phyloP scores from a whole-genome alignment of 1,284 basidiomycete species.

The Stygiomarasmius scandens region DNA sequence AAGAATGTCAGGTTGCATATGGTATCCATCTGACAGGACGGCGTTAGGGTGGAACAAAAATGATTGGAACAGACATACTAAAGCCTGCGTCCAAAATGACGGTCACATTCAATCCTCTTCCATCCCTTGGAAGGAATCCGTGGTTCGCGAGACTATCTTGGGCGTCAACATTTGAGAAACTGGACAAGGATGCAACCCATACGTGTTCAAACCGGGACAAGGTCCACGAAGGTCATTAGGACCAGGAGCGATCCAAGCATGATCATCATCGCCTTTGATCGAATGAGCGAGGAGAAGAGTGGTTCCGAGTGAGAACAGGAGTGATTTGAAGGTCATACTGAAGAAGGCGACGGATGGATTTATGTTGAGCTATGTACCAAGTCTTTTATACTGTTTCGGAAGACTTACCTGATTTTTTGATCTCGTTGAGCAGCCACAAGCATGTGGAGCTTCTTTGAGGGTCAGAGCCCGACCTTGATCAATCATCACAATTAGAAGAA shows the following conservation, averaged over 20 bases:
- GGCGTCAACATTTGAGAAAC: not conserved
- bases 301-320: not conserved
- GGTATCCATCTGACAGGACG: constrained; percentile 16
- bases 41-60: not conserved
- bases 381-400: too few species aligned
- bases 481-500: too few species aligned
- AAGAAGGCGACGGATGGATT: too few species aligned
- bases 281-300: not conserved
- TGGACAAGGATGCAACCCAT: not conserved
- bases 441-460: too few species aligned
- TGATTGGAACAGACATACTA: constrained; percentile 1
- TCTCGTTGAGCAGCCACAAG: too few species aligned
- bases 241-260: constrained; percentile 14
- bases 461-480: too few species aligned
- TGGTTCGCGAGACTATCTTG: constrained; percentile 20
- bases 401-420: too few species aligned
- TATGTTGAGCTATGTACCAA: too few species aligned
- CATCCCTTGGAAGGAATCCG: constrained; percentile 18
- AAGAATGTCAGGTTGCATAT: constrained; percentile 12
- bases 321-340: too few species aligned
- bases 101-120: constrained; percentile 17
- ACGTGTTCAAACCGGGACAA: constrained; percentile 23
- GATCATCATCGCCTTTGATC: not conserved
- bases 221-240: constrained; percentile 16
- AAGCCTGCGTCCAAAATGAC: constrained; percentile 14